Percentiles rank a stretch among this genome's conserved stretches.
phyloP scores from a whole-genome alignment of 129 eudicot genomes.

The Oenanthe sinensis region DNA sequence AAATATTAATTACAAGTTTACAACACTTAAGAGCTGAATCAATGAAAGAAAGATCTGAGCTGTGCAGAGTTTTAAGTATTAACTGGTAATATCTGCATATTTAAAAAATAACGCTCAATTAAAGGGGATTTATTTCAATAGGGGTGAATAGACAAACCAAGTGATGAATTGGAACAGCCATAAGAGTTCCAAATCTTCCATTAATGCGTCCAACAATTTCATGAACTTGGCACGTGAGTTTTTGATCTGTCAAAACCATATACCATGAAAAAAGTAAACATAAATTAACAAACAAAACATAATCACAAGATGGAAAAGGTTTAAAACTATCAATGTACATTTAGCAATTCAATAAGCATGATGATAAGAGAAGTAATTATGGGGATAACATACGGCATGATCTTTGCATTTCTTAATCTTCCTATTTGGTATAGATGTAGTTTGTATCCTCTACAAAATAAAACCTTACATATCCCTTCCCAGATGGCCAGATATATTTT shows the following conservation, averaged over 20 bases:
- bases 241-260: conserved; percentile 56
- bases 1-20: background rate
- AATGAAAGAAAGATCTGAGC: background rate
- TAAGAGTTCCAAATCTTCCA: conserved; percentile 87
- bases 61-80: background rate
- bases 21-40: background rate
- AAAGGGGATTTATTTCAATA: background rate
- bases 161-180: conserved; percentile 84
- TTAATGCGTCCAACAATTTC: conserved; percentile 92
- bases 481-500: background rate
- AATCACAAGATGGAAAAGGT: background rate
- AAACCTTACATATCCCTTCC: background rate
- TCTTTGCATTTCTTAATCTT: background rate
- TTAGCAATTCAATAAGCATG: background rate
- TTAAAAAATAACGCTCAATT: background rate
- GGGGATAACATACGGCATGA: background rate
- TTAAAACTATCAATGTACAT: background rate
- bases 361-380: background rate
- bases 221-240: conserved; percentile 88
- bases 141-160: conserved; percentile 34
- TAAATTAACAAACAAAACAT: background rate
- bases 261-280: background rate
- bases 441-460: background rate
- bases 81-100: background rate
- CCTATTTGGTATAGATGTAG: background rate